These are phyloP conservation scores for Pyrus betulifolia DNA, from an alignment of 306 rosid genomes.

Conservation along the genomic window DNA sequence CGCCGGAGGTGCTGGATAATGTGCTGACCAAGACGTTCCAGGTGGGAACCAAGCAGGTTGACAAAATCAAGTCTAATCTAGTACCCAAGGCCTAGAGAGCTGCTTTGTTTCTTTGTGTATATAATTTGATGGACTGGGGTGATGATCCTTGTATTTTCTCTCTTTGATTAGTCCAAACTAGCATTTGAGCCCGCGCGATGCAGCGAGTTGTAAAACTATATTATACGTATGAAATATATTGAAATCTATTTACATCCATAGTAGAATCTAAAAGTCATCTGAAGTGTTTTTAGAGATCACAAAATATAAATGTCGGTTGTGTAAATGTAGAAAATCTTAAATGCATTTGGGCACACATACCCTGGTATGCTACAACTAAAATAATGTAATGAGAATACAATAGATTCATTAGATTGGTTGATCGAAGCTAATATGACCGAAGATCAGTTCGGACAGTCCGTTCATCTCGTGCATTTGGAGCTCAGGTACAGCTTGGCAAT, in stretches of 20 bases:
- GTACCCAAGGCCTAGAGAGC: conserved; percentile 50
- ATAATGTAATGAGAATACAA: no score
- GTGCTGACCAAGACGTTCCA: conserved; percentile 60
- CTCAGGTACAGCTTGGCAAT: conserved; percentile 44
- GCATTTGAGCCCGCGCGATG: no score
- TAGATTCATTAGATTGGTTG: no score
- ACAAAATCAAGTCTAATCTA: conserved; percentile 56
- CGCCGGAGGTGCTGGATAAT: conserved; percentile 59
- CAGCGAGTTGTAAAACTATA: no score
- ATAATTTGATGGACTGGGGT: neutral
- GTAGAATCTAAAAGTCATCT: no score
- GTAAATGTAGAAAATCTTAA: no score
- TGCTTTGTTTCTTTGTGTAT: neutral
- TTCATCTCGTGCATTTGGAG: conserved; percentile 72
- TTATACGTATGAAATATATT: no score
- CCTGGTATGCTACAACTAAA: no score
- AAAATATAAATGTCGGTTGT: no score
- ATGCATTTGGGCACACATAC: no score
- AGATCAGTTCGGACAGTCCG: conserved; percentile 69
- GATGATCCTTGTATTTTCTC: neutral
- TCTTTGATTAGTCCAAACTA: neutral
- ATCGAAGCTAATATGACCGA: conserved; percentile 42
- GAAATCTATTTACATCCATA: no score
- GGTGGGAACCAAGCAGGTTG: conserved; percentile 47
- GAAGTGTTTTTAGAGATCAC: no score